Evolutionary conservation across 306 rosid genomes (phyloP).

Genomic region (Vicia sativa): DNA sequence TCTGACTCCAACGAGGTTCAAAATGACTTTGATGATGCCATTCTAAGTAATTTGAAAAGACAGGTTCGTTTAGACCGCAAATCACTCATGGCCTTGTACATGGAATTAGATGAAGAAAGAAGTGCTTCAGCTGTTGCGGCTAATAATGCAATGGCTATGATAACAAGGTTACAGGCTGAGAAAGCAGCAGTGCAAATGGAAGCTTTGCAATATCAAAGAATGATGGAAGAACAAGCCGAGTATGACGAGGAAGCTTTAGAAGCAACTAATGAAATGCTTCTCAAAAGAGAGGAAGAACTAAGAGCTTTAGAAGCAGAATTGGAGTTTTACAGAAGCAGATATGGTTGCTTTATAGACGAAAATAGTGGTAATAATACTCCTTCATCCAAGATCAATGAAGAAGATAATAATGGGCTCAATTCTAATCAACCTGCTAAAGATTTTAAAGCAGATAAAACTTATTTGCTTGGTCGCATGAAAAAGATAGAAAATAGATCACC

Average conservation of each 20-base stretch:
- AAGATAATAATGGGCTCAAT: constrained; percentile 32
- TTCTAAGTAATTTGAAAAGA: constrained; percentile 55
- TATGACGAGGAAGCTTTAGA: constrained; percentile 89
- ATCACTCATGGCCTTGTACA: constrained; percentile 77
- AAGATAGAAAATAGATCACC: constrained; percentile 47
- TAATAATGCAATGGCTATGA: constrained; percentile 99
- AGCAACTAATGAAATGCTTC: constrained; percentile 68
- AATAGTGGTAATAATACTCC: constrained; percentile 37
- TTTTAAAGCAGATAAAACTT: constrained; percentile 54
- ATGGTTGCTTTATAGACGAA: constrained; percentile 58
- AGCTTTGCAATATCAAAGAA: constrained; percentile 92
- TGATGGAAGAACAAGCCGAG: constrained; percentile 98
- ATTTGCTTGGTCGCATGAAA: constrained; percentile 59
- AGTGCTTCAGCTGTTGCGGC: constrained; percentile 95
- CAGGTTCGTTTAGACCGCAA: constrained; percentile 81
- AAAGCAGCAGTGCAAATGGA: constrained; percentile 97
- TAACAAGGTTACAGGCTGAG: constrained; percentile 86
- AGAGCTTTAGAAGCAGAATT: constrained; percentile 64
- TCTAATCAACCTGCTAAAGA: constrained; percentile 34
- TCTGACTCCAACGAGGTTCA: constrained; percentile 51
- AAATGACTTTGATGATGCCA: constrained; percentile 52
- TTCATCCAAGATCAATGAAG: constrained; percentile 26
- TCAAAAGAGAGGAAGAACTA: constrained; percentile 71
- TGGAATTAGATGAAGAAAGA: constrained; percentile 97
- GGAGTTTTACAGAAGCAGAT: constrained; percentile 60